Conservation (phyloP, 208 protist genomes). For the Plasmodiophora brassicae region DNA sequence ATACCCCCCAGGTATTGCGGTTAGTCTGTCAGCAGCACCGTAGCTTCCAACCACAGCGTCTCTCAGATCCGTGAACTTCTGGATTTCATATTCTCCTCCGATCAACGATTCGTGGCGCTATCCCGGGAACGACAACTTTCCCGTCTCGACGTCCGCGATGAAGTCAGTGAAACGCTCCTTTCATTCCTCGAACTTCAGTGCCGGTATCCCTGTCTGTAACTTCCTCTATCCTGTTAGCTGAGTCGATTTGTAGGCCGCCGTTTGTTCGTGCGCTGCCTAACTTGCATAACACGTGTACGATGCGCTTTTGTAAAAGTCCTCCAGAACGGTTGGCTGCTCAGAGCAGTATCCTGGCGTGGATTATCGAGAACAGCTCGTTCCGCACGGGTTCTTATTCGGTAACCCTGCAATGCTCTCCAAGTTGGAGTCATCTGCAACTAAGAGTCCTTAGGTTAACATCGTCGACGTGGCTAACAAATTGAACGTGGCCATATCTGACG, state of each 20-base stretch:
- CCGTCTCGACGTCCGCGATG: neutral
- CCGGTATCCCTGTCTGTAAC: neutral
- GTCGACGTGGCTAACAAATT: neutral
- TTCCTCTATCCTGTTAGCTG: neutral
- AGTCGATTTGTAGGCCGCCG: neutral
- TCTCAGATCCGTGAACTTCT: neutral
- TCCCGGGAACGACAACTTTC: neutral
- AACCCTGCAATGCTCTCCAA: too few relatives aligned
- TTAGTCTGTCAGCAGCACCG: too few relatives aligned
- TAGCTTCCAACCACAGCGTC: too few relatives aligned
- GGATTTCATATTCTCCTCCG: neutral
- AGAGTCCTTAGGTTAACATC: neutral
- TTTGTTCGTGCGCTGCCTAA: neutral
- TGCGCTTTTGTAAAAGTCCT: neutral
- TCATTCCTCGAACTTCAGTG: neutral
- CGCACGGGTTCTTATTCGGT: neutral
- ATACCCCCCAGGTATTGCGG: neutral
- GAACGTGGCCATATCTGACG: neutral
- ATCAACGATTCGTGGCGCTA: neutral
- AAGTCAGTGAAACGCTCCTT: neutral
- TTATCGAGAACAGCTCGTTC: neutral
- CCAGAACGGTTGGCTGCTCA: neutral
- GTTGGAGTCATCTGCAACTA: too few relatives aligned
- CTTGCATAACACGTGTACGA: neutral
- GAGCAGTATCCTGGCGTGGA: neutral